Evolutionary conservation across 768 basidiomycete species (phyloP), one percentile per base, ranked within the genome.

Genomic region (Lentinus tigrinus): DNA sequence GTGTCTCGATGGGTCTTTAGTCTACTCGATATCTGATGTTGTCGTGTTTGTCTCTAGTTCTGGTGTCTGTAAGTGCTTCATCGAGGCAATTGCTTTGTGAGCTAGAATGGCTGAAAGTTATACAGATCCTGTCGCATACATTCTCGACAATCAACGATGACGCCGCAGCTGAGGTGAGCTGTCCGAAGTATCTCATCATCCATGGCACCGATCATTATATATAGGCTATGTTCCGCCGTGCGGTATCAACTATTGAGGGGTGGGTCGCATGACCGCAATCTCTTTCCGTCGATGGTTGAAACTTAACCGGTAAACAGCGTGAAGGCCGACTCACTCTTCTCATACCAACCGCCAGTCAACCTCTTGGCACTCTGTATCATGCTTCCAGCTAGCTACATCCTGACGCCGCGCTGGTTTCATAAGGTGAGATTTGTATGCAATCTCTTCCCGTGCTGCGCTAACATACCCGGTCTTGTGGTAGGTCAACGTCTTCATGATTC

Each of bases 341-440:
- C 91, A 23, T 98, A 98, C 70, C 93, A 95, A 67, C 89, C 96
- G 0, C 97, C 97, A 0, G 74, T 98, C 66, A 99, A 98, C 71
- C 73, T 98, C 6, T 59, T 95, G 42, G 97, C 96, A 0, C 75
- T 98, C 14, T 84, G 85, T 51, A 77, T 96, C 61, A 89, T 99
- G 81, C 78, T 95, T 60, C 95, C 97, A 2, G 79, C 90, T 21
- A 91, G 88, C 62, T 95, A 91, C 70, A 73, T 94, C 51, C 77
- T 97, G n/a, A 81, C 81, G 7, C 93, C 95, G n/a, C 80, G 96
- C 53, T 98, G 94, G 94, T 98, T 98, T 70, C 96, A 98, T 70
- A 98, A 98, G 77, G 91, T 90, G 66, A 52, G 68, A 61, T n/a
- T 7, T 43, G n/a, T 66, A 54, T 62, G 66, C 36, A 51, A 67